These are phyloP conservation scores for Suzukiozyma palmioleophila DNA, from an alignment of 1,139 yeast species.

Conservation along the genomic window DNA sequence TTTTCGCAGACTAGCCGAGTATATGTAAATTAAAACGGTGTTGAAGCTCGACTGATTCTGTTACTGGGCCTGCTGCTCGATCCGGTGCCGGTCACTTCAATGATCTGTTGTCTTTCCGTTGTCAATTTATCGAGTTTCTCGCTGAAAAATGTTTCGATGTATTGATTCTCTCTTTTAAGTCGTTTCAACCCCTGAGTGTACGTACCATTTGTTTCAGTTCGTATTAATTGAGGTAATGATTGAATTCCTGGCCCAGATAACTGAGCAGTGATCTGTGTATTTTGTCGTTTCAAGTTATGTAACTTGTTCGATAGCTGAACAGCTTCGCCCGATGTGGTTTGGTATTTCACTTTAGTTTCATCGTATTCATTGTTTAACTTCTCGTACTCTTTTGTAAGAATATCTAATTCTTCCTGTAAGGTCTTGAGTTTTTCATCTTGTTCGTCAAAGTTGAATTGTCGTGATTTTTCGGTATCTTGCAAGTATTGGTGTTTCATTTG, in stretches of 20 bases:
- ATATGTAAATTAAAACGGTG: constrained; percentile 23
- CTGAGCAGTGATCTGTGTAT: constrained; percentile 27
- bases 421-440: constrained; percentile 27
- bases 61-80: constrained; percentile 32
- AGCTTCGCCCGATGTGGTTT: constrained; percentile 49
- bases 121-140: constrained; percentile 35
- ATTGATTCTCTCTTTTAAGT: constrained; percentile 30
- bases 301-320: constrained; percentile 43
- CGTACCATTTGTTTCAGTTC: constrained; percentile 30
- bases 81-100: constrained; percentile 25
- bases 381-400: constrained; percentile 22
- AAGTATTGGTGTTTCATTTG: constrained; percentile 17
- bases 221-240: constrained; percentile 34
- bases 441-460: constrained; percentile 12
- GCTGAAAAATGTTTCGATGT: constrained; percentile 27
- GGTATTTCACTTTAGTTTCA: constrained; percentile 44
- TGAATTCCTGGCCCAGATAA: constrained; percentile 42
- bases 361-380: constrained; percentile 34
- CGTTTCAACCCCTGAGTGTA: constrained; percentile 24
- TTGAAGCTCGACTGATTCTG: constrained; percentile 36
- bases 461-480: constrained; percentile 8
- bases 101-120: constrained; percentile 33
- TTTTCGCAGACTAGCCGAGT: too few relatives aligned
- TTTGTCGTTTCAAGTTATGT: constrained; percentile 22
- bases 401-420: constrained; percentile 25